Base-by-base conservation (phyloP, 371 early-diverging fungal species). In the Mycotypha africana region DNA sequence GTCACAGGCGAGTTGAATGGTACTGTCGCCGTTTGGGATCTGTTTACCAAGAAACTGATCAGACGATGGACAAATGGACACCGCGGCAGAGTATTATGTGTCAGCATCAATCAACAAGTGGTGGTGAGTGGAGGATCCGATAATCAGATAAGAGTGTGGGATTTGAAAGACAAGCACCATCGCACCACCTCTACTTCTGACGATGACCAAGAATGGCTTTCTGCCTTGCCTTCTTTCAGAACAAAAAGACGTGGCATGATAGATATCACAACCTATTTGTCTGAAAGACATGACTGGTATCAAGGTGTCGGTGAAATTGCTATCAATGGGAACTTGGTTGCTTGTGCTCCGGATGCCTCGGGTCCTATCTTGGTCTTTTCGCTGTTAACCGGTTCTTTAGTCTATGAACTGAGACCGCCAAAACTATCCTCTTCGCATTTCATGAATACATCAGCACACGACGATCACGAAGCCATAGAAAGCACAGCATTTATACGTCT, bases 101-200 rank as follows among this genome's bases (percentile, higher is more conserved):
- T 80, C 16, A 65, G 62, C 6, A 76, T 80, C 75, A 76, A 76
- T 56, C 59, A 68, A 35, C 15, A 24, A 68, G 81, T 73, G 8
- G 76, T 74, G 20, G 70, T 80, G 19, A 74, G 81, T 46, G 81
- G 81, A 15, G 77, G 62, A 7, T 67, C 76, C 38, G 78, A 80
- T 47, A 69, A 66, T 30, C 71, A 67, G 25, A 60, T 80, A 15
- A 65, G 75, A 21, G 81, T 80, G 6, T 78, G 76, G 78, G 81
- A 80, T 43, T 50, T 76, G n/a, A n/a, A n/a, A n/a, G 51, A 56
- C 15, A 42, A 33, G 2, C 43, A 34, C 17, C 28, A 37, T 34
- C 34, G 38, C 6, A 42, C 46, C 10, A 39, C 46, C 9, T n/a
- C n/a, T n/a, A n/a, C n/a, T n/a, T n/a, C n/a, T n/a, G n/a, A n/a